Evolutionary conservation across 768 basidiomycete genomes (phyloP), one percentile per base, ranked within the genome.

Genomic region (Candolleomyces efflorescens): DNA sequence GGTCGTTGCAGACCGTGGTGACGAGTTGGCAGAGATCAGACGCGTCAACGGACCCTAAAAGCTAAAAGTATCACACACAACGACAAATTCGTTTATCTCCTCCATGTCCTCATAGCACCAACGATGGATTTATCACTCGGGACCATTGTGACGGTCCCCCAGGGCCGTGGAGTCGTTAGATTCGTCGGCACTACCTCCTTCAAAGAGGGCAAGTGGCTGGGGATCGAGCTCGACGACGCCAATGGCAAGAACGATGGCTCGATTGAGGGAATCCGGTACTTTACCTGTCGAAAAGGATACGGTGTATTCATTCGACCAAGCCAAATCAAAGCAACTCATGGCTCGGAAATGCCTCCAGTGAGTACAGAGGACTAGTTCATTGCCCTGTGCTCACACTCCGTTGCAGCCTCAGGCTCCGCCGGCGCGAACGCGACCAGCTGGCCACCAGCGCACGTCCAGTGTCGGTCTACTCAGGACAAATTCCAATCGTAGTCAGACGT

Each of bases 231-330:
- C 47, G 82, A 80, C 56, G 86, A 88, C 64, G 72, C 83, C 7
- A 87, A 83, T 46, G 97, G 97, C 39, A 99, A 98, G 86, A 99
- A 99, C 76, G 92, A 98, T 64, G 97, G 97, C 1, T 82, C 85
- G 1, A 89, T 99, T 7, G 78, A 87, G 37, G 93, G 89, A 15
- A 71, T 84, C 50, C 61, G 71, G 1, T 99, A 98, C 74, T 99
- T 99, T 70, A 77, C 75, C 17, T 98, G 94, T 75, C 81, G 80
- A 65, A 75, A 78, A 48, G 76, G 78, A 27, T 76, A 91, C 74
- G 97, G 97, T 48, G 89, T 98, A 26, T 98, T 99, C 68, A 87
- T 98, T 5, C 80, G 91, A 37, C 84, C 90, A 0, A 89, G 89
- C 66, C 90, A 93, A 69, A 90, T 98, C 61, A 91, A 83, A 68